Evolutionary conservation across 2,329 filamentous ascomycete genomes (phyloP).

Genomic region (Aspergillus luchuensis): DNA sequence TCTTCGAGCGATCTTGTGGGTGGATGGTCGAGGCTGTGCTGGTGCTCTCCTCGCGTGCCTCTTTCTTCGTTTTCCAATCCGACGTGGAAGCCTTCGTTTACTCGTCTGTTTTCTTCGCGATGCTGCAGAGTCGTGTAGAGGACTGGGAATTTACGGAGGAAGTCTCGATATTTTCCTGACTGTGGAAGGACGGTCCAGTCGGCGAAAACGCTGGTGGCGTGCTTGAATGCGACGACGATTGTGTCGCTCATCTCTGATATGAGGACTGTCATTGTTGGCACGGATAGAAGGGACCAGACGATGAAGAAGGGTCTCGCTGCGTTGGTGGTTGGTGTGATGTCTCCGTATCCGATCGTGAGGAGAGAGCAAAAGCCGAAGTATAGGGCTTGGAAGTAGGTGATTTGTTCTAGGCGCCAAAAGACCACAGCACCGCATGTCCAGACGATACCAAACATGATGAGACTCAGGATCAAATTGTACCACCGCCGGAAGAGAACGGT

Average conservation of each 20-base stretch:
- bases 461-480: constrained; percentile 70
- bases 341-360: constrained; percentile 85
- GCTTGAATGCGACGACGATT: constrained; percentile 67
- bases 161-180: constrained; percentile 56
- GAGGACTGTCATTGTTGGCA: constrained; percentile 86
- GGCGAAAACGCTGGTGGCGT: constrained; percentile 61
- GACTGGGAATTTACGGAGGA: constrained; percentile 51
- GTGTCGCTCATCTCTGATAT: constrained; percentile 84
- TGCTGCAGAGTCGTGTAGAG: constrained; percentile 42
- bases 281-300: constrained; percentile 83
- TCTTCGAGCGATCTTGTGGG: constrained; percentile 42
- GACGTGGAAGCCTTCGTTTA: constrained; percentile 52
- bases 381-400: constrained; percentile 73
- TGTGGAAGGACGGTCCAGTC: constrained; percentile 69
- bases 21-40: not conserved
- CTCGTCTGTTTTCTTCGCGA: constrained; percentile 47
- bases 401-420: constrained; percentile 67
- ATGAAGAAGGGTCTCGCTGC: constrained; percentile 84
- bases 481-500: constrained; percentile 70
- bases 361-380: constrained; percentile 86
- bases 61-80: constrained; percentile 35
- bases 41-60: constrained; percentile 10
- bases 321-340: constrained; percentile 74
- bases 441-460: constrained; percentile 68
- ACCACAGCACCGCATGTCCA: constrained; percentile 80